Percentiles rank a stretch among this genome's conserved stretches.
Evolutionary conservation across 2,329 filamentous ascomycete genomes (phyloP).

Genomic region (Xylaria sp.): DNA sequence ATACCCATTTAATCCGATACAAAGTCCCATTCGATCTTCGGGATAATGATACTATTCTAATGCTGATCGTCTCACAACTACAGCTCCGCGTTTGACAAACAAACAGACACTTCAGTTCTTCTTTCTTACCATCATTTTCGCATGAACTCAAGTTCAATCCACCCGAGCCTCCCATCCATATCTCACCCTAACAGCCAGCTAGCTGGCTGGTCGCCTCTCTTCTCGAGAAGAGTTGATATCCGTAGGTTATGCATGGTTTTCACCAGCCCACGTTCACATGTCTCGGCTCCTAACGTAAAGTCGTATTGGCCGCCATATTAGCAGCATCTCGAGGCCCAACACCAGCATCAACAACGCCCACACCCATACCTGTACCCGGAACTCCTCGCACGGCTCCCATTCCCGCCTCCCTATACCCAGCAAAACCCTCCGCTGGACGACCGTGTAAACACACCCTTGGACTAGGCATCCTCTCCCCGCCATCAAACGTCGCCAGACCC

Average conservation of each 20-base stretch:
- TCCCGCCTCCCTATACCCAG: background rate
- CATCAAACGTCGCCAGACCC: slow-evolving; percentile 20
- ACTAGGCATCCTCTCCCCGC: slow-evolving; percentile 10
- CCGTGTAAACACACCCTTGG: slow-evolving; percentile 6
- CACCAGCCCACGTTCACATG: slow-evolving; percentile 25
- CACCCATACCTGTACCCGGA: background rate
- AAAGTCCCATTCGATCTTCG: slow-evolving; percentile 24
- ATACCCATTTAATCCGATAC: slow-evolving; percentile 41
- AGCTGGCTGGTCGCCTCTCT: background rate
- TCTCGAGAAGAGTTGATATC: background rate
- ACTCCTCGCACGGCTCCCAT: background rate
- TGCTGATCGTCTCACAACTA: slow-evolving; percentile 4
- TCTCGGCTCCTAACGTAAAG: slow-evolving; percentile 32
- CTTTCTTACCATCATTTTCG: background rate
- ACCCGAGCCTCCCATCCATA: background rate
- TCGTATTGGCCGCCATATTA: slow-evolving; percentile 38
- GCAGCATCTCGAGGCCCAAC: slow-evolving; percentile 16
- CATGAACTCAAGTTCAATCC: background rate
- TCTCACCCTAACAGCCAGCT: background rate
- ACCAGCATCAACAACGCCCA: background rate
- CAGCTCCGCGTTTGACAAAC: slow-evolving; percentile 1
- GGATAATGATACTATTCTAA: slow-evolving; percentile 30
- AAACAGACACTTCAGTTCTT: background rate
- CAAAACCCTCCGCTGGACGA: slow-evolving; percentile 5
- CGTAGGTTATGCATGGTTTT: slow-evolving; percentile 14